A percentile compares a stretch with the other conserved stretches of the same genome.
phyloP scores from a whole-genome alignment of 371 early-diverging fungal species.

The Umbelopsis sp. region DNA sequence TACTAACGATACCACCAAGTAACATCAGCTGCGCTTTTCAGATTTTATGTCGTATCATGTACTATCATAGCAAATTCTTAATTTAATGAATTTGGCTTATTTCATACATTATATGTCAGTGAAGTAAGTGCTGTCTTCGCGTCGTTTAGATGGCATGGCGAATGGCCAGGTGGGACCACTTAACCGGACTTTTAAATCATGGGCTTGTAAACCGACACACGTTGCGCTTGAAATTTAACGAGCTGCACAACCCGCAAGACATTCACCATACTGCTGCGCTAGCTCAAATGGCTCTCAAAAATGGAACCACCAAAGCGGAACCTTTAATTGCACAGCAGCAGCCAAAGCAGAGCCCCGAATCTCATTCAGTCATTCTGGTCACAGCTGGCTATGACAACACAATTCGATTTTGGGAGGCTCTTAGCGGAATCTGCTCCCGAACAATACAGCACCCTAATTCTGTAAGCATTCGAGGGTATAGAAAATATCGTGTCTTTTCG shows the following conservation, averaged over 20 bases:
- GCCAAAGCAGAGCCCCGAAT: slow-evolving; percentile 53
- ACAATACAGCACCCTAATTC: slow-evolving; percentile 95
- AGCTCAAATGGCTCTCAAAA: slow-evolving; percentile 10
- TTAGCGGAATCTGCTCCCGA: slow-evolving; percentile 90
- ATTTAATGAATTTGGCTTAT: too few relatives aligned
- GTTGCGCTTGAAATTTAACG: too few relatives aligned
- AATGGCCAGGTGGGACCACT: too few relatives aligned
- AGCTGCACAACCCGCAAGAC: background rate
- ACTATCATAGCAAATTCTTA: too few relatives aligned
- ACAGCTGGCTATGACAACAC: slow-evolving; percentile 97
- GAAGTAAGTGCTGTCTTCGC: too few relatives aligned
- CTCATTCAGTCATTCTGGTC: slow-evolving; percentile 87
- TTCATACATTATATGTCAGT: too few relatives aligned
- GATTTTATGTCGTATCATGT: too few relatives aligned
- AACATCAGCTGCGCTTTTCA: too few relatives aligned
- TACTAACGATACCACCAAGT: too few relatives aligned
- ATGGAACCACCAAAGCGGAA: slow-evolving; percentile 2
- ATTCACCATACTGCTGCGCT: background rate
- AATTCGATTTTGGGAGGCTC: slow-evolving; percentile 97
- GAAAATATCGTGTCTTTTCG: background rate
- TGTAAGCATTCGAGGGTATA: slow-evolving; percentile 37
- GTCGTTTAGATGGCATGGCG: too few relatives aligned
- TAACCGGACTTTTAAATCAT: background rate
- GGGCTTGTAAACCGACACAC: too few relatives aligned
- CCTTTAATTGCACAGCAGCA: slow-evolving; percentile 21